Evolutionary conservation across 73 alveolate genomes (phyloP).

Genomic region (Paramecium octaurelia): DNA sequence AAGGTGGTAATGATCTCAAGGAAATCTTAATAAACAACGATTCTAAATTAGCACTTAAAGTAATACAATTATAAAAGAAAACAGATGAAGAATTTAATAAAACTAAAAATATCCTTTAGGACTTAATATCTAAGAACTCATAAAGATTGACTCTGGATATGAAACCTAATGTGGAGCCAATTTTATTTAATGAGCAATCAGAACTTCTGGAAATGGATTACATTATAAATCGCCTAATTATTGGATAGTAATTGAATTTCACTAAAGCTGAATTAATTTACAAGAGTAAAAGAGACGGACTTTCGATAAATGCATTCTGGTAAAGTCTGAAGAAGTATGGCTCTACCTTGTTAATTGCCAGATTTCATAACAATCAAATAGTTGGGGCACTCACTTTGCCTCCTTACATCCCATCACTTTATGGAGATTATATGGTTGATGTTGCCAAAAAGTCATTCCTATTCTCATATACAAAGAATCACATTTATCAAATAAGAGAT

Average conservation of each 20-base stretch:
- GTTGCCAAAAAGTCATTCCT: not conserved
- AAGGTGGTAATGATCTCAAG: not conserved
- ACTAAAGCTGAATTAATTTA: not conserved
- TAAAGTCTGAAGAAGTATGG: not conserved
- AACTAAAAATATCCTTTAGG: not conserved
- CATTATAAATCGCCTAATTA: not conserved
- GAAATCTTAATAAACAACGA: not conserved
- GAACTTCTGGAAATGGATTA: not conserved
- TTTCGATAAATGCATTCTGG: not conserved
- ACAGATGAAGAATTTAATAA: not conserved
- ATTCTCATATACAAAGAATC: not conserved
- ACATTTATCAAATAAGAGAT: not conserved
- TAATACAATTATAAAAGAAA: not conserved
- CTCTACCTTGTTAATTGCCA: not conserved
- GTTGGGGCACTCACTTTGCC: not conserved
- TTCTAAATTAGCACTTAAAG: not conserved
- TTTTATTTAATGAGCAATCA: not conserved
- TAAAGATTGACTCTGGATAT: not conserved
- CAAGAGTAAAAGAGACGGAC: not conserved
- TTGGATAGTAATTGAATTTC: not conserved
- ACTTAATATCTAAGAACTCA: not conserved
- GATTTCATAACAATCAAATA: not conserved
- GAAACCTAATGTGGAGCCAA: not conserved
- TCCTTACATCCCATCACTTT: not conserved
- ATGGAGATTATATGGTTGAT: not conserved